Percentiles rank a stretch among this genome's conserved stretches.
These are phyloP conservation scores for Fusarium coffeatum DNA, from an alignment of 2,329 filamentous ascomycete genomes.

Conservation along the genomic window DNA sequence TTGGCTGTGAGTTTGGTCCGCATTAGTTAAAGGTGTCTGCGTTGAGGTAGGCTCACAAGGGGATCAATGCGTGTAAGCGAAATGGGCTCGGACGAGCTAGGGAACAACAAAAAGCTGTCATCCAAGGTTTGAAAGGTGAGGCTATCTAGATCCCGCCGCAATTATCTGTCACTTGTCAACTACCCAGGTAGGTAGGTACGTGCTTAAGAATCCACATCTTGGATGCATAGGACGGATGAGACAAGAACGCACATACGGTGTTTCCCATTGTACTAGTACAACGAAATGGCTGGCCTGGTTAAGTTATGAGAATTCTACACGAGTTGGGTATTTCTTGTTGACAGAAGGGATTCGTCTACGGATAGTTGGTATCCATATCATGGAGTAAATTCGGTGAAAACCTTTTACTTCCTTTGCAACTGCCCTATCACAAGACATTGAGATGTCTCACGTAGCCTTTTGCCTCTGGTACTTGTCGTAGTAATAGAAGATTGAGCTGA, in stretches of 20 bases:
- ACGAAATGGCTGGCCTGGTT: not conserved
- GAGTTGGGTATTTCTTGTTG: slow-evolving; percentile 3
- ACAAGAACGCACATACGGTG: not conserved
- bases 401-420: not conserved
- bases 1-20: slow-evolving; percentile 4
- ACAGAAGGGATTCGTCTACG: not conserved
- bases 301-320: not conserved
- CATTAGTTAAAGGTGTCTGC: not conserved
- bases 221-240: not conserved
- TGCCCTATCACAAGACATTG: not conserved
- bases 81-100: slow-evolving; percentile 7
- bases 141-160: slow-evolving; percentile 28
- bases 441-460: not conserved
- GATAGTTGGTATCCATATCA: slow-evolving; percentile 3
- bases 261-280: not conserved
- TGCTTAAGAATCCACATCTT: slow-evolving; percentile 9
- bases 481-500: slow-evolving; percentile 15
- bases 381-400: slow-evolving; percentile 9
- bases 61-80: slow-evolving; percentile 22
- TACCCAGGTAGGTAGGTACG: not conserved
- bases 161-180: slow-evolving; percentile 8
- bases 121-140: slow-evolving; percentile 18
- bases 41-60: slow-evolving; percentile 12
- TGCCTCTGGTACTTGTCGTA: slow-evolving; percentile 26
- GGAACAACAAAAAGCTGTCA: not conserved